These are phyloP conservation scores for Wickerhamomyces canadensis DNA, from an alignment of 805 yeast species.

Conservation along the genomic window DNA sequence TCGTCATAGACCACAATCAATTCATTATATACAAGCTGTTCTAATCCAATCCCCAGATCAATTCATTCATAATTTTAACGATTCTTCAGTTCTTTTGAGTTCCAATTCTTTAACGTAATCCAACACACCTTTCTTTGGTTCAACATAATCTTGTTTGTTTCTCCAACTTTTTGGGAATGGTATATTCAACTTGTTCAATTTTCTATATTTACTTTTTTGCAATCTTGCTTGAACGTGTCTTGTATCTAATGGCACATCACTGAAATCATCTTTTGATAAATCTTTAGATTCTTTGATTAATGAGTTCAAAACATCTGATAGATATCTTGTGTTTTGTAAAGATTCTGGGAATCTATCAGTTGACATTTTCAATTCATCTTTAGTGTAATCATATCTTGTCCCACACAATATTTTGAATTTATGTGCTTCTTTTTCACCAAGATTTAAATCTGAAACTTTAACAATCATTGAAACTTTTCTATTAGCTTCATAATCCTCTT, in stretches of 20 bases:
- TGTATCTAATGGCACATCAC: constrained; percentile 76
- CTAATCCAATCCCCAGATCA: too few species aligned
- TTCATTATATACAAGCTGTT: too few species aligned
- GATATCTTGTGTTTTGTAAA: constrained; percentile 76
- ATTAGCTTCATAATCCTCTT: constrained; percentile 49
- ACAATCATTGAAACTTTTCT: constrained; percentile 61
- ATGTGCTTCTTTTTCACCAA: constrained; percentile 50
- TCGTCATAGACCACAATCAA: too few species aligned
- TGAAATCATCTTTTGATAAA: constrained; percentile 53
- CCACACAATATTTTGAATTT: constrained; percentile 79
- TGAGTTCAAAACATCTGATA: constrained; percentile 57
- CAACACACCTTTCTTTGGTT: constrained; percentile 24
- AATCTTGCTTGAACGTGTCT: constrained; percentile 55
- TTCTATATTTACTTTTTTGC: constrained; percentile 33
- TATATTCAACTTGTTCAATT: constrained; percentile 31
- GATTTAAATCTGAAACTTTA: constrained; percentile 46
- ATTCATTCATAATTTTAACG: constrained; percentile 1
- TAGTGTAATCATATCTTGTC: constrained; percentile 60
- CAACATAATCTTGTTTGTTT: constrained; percentile 67
- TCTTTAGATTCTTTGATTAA: constrained; percentile 64
- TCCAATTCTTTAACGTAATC: constrained; percentile 14
- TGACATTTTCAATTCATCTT: constrained; percentile 60
- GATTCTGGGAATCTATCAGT: constrained; percentile 64
- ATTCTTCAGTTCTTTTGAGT: neutral
- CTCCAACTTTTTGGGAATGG: constrained; percentile 79